Evolutionary conservation across 345 rosid species (phyloP).

Genomic region (Melastoma malabathricum): DNA sequence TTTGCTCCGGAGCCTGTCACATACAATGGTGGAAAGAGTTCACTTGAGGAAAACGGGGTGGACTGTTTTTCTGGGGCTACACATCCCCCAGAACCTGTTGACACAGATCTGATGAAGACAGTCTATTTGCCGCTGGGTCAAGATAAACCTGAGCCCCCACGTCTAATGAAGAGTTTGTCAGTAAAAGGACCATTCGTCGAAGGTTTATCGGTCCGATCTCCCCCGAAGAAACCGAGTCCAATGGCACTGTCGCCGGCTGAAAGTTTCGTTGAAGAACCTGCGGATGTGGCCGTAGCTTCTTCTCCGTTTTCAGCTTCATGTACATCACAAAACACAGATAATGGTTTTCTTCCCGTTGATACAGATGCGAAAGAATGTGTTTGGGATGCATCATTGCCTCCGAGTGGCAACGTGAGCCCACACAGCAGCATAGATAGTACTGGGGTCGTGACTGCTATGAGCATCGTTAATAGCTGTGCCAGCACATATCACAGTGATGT

Average conservation of each 20-base stretch:
- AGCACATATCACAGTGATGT: constrained; percentile 50
- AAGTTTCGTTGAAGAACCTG: constrained; percentile 54
- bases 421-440: constrained; percentile 69
- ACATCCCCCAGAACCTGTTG: constrained; percentile 91
- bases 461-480: constrained; percentile 60
- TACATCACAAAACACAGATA: constrained; percentile 56
- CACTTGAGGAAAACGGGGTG: constrained; percentile 53
- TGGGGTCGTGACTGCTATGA: constrained; percentile 67
- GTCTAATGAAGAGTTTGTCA: constrained; percentile 57
- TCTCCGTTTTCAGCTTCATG: constrained; percentile 48
- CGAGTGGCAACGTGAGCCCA: constrained; percentile 86
- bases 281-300: constrained; percentile 23
- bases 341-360: constrained; percentile 39
- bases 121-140: constrained; percentile 57
- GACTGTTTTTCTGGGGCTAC: constrained; percentile 82
- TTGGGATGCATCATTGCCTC: constrained; percentile 94
- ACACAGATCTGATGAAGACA: constrained; percentile 62
- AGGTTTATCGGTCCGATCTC: constrained; percentile 56
- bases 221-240: constrained; percentile 41
- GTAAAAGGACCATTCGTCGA: constrained; percentile 65
- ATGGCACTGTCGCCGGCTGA: constrained; percentile 49
- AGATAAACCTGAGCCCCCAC: constrained; percentile 45
- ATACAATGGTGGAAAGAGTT: constrained; percentile 36
- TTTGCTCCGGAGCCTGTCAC: constrained; percentile 21
- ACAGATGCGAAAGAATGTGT: constrained; percentile 85